These are phyloP conservation scores for Apiotrichum akiyoshidainum DNA, from an alignment of 1,284 basidiomycete species.

Conservation along the genomic window DNA sequence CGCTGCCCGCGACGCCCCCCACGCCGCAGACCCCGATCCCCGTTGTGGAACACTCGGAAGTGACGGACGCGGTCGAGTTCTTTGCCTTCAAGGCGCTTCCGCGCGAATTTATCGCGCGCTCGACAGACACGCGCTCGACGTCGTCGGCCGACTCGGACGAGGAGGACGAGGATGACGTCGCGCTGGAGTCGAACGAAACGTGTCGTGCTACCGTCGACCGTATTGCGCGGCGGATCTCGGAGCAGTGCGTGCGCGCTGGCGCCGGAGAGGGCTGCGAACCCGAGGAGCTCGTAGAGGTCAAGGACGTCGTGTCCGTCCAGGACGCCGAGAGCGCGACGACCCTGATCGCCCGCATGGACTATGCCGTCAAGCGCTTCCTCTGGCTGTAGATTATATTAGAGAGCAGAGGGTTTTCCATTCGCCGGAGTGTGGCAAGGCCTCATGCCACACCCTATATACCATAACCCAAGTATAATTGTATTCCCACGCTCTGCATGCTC, in stretches of 20 bases:
- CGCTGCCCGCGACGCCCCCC: not conserved
- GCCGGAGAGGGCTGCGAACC: slow-evolving; percentile 46
- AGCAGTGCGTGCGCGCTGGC: slow-evolving; percentile 62
- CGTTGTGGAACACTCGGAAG: slow-evolving; percentile 19
- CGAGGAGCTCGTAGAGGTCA: slow-evolving; percentile 58
- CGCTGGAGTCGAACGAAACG: slow-evolving; percentile 63
- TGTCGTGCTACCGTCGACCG: slow-evolving; percentile 72
- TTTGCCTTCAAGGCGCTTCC: slow-evolving; percentile 55
- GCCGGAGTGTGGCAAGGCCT: too few relatives aligned
- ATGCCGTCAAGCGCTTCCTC: slow-evolving; percentile 77
- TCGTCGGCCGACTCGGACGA: slow-evolving; percentile 17
- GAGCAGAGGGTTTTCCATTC: too few relatives aligned
- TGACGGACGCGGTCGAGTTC: slow-evolving; percentile 33
- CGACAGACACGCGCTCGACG: not conserved
- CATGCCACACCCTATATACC: too few relatives aligned
- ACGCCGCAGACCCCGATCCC: slow-evolving; percentile 6
- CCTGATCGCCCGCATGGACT: slow-evolving; percentile 83
- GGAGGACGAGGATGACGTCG: slow-evolving; percentile 38
- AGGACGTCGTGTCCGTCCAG: slow-evolving; percentile 70
- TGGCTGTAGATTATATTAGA: slow-evolving; percentile 58
- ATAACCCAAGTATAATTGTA: not conserved
- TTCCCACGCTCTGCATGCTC: not conserved
- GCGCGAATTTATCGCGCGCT: slow-evolving; percentile 37
- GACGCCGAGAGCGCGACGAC: slow-evolving; percentile 79
- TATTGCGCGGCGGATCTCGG: slow-evolving; percentile 66